These are phyloP conservation scores for Trypanosoma lewisi DNA, from an alignment of 208 protist species.

Conservation along the genomic window DNA sequence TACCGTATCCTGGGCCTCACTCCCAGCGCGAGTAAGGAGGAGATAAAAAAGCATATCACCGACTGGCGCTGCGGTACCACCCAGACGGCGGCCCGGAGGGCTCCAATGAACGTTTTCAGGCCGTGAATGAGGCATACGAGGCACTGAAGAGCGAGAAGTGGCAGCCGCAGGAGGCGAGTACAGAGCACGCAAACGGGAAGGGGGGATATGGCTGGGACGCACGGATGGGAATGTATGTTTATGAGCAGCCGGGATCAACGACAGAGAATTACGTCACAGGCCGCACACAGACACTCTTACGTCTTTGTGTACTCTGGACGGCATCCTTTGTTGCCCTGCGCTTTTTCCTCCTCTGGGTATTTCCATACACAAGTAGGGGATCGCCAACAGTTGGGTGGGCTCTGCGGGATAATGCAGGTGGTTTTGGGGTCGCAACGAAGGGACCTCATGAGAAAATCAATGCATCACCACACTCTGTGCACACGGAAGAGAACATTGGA, in stretches of 20 bases:
- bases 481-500: slow-evolving; percentile 28
- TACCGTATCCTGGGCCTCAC: slow-evolving; percentile 79
- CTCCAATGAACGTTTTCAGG: slow-evolving; percentile 58
- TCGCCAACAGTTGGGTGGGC: slow-evolving; percentile 29
- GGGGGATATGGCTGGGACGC: slow-evolving; percentile 1
- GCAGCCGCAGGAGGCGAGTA: slow-evolving; percentile 13
- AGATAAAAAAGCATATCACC: slow-evolving; percentile 74
- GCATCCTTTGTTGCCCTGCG: slow-evolving; percentile 61
- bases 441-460: neutral
- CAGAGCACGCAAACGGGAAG: slow-evolving; percentile 8
- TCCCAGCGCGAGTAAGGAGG: slow-evolving; percentile 49
- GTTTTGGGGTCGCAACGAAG: neutral
- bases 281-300: slow-evolving; percentile 48
- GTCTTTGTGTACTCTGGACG: slow-evolving; percentile 50
- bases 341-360: slow-evolving; percentile 42
- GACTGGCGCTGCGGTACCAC: slow-evolving; percentile 71
- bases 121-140: slow-evolving; percentile 84
- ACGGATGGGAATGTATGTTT: slow-evolving; percentile 75
- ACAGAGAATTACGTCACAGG: slow-evolving; percentile 68
- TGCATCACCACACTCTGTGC: slow-evolving; percentile 22
- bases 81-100: slow-evolving; percentile 76
- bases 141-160: slow-evolving; percentile 64
- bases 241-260: slow-evolving; percentile 77
- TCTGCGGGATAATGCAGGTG: neutral
- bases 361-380: slow-evolving; percentile 14